Evolutionary conservation across 192 early-diverging fungal genomes (phyloP), one percentile per base, ranked within the genome.

Genomic region (Oehlia diaphana): DNA sequence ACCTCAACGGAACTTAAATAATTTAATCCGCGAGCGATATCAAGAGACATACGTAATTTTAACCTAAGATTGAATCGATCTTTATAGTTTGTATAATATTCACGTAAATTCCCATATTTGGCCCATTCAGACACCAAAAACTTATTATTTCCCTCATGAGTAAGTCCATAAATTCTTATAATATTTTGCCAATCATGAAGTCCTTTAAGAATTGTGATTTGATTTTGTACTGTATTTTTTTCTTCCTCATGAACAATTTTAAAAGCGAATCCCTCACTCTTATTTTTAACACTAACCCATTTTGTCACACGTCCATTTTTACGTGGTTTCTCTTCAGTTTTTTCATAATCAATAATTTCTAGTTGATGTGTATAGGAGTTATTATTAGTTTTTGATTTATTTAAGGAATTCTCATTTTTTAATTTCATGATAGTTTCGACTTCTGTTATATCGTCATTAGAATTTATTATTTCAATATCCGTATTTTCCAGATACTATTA

Each of bases 101-200:
- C 50, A 33, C 44, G 10, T 8, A 70, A 28, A 53, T 28, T 61
- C 47, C 77, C 77, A 21, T 13, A 37, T 69, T 78, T 67, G 8
- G 77, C 67, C 77, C 77, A 78, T 69, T 78, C 77, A n/a, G 69
- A 35, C 39, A 78, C 77, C 67, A 69, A 70, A 13, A 61, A 66
- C 9, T 14, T 4, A 35, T 16, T 65, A 31, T 31, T 26, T 14
- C 66, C 66, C 6, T 44, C 13, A 50, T 3, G 2, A 5, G 66
- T 39, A 33, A 70, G 19, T 8, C 77, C 77, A 62, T 69, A 58
- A 37, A 78, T 61, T 61, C 28, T 67, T 35, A 78, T 44, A 23
- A 78, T 78, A 69, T 70, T 50, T 37, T 19, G 9, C 23, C 26
- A 28, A 28, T 70, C 66, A 26, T 66, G 63, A 61, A 78, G 53